Conservation (phyloP, 495 filamentous ascomycete genomes). For the Tuber indicum region DNA sequence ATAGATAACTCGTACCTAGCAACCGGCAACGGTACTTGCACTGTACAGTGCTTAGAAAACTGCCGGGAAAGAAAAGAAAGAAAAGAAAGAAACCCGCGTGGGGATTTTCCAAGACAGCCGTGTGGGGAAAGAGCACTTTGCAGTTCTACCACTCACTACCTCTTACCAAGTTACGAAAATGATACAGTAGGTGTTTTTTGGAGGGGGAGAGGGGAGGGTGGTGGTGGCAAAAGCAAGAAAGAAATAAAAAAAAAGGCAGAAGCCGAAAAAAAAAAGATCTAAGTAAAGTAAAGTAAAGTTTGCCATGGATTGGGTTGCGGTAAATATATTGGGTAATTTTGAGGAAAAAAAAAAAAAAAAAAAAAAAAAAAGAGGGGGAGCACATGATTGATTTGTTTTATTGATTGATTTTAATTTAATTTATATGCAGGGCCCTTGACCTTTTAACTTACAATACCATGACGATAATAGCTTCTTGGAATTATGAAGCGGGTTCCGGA, state of each 20-base stretch:
- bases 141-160: too few relatives aligned
- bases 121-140: constrained; percentile 1
- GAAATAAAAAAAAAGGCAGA: not conserved
- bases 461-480: not conserved
- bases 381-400: not conserved
- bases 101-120: constrained; percentile 1
- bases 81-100: constrained; percentile 1
- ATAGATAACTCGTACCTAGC: too few relatives aligned
- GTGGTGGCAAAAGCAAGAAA: too few relatives aligned
- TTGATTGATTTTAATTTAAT: not conserved
- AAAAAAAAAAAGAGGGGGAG: not conserved
- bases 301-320: not conserved
- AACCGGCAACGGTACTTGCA: not conserved
- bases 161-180: too few relatives aligned
- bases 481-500: not conserved
- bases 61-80: not conserved
- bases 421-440: not conserved
- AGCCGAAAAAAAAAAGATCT: not conserved
- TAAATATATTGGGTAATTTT: not conserved
- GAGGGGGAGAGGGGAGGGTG: not conserved
- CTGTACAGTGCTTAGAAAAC: not conserved
- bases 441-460: not conserved
- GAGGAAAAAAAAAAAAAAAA: too few relatives aligned
- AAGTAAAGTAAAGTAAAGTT: not conserved
- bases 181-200: too few relatives aligned